Evolutionary conservation across 2,329 filamentous ascomycete genomes (phyloP).

Genomic region (Fusarium denticulatum): DNA sequence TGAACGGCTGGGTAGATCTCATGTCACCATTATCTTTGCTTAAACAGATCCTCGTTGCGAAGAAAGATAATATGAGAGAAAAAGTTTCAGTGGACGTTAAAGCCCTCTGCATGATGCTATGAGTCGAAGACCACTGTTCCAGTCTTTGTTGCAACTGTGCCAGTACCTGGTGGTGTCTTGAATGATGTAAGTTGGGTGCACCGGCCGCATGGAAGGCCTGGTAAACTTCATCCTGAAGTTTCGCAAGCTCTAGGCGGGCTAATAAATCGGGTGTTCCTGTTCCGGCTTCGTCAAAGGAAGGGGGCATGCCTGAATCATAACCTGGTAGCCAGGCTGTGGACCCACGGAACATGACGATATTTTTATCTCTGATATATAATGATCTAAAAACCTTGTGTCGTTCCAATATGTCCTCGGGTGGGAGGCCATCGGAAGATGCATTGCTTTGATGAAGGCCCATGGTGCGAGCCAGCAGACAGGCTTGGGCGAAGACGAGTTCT

Average conservation of each 20-base stretch:
- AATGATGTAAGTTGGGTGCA: slow-evolving; percentile 5
- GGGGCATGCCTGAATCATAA: slow-evolving; percentile 23
- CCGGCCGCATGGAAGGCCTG: slow-evolving; percentile 24
- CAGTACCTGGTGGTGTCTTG: slow-evolving; percentile 16
- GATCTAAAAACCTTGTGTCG: slow-evolving; percentile 39
- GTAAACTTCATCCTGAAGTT: slow-evolving; percentile 40
- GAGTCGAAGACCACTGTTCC: slow-evolving; percentile 34
- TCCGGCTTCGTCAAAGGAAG: slow-evolving; percentile 4
- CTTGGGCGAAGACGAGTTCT: slow-evolving; percentile 41
- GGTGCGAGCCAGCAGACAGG: slow-evolving; percentile 40
- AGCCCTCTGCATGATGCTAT: slow-evolving; percentile 24
- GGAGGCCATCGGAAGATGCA: slow-evolving; percentile 4
- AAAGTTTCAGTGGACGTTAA: slow-evolving; percentile 13
- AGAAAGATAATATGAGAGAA: slow-evolving; percentile 32
- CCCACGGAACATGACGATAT: slow-evolving; percentile 36
- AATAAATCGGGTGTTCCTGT: not conserved
- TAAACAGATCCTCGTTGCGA: slow-evolving; percentile 38
- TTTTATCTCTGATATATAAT: slow-evolving; percentile 41
- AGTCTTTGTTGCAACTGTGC: slow-evolving; percentile 30
- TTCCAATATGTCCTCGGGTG: slow-evolving; percentile 29
- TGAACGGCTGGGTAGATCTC: slow-evolving; percentile 3
- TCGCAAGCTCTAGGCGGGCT: slow-evolving; percentile 37
- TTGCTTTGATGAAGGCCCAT: slow-evolving; percentile 41
- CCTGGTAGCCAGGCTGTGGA: slow-evolving; percentile 32
- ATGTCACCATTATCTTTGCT: slow-evolving; percentile 7